A percentile compares a stretch with the other conserved stretches of the same genome.
These are phyloP conservation scores for Xylariaceae sp. DNA, from an alignment of 2,329 filamentous ascomycete species.

Conservation along the genomic window DNA sequence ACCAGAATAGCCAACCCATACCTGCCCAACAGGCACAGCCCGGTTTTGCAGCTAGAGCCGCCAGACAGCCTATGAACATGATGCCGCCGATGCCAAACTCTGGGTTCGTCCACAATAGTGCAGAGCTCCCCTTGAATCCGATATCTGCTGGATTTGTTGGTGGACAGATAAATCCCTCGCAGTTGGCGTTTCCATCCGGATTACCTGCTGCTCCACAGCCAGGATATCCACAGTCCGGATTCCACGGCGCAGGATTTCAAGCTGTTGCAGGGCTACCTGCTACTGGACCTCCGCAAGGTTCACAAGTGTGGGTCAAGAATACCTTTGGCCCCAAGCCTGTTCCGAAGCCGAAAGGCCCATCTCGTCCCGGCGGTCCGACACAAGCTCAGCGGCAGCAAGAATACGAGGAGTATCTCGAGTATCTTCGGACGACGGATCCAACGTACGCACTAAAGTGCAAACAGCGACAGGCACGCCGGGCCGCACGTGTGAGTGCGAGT, in stretches of 20 bases:
- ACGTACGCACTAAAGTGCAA: constrained; percentile 37
- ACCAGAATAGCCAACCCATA: constrained; percentile 1
- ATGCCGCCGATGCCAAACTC: background rate
- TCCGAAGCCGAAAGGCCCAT: constrained; percentile 37
- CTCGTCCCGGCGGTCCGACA: constrained; percentile 29
- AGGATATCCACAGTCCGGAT: background rate
- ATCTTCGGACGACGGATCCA: constrained; percentile 33
- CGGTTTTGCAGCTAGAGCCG: constrained; percentile 4
- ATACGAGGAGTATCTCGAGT: constrained; percentile 42
- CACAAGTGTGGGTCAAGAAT: constrained; percentile 30
- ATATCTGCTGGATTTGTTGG: background rate
- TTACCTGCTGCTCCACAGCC: background rate
- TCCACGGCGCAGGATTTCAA: background rate
- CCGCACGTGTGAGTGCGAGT: constrained; percentile 26
- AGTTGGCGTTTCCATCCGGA: no score
- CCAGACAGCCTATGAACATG: background rate
- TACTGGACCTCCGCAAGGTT: constrained; percentile 2
- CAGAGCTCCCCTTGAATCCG: background rate
- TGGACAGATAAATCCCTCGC: background rate
- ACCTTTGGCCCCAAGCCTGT: constrained; percentile 42
- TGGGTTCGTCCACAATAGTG: background rate
- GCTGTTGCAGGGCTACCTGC: background rate
- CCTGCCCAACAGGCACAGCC: background rate
- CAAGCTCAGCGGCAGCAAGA: constrained; percentile 33
- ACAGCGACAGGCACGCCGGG: constrained; percentile 38